Evolutionary conservation across 2,329 filamentous ascomycete genomes (phyloP).

Genomic region (Aplosporella prunicola): DNA sequence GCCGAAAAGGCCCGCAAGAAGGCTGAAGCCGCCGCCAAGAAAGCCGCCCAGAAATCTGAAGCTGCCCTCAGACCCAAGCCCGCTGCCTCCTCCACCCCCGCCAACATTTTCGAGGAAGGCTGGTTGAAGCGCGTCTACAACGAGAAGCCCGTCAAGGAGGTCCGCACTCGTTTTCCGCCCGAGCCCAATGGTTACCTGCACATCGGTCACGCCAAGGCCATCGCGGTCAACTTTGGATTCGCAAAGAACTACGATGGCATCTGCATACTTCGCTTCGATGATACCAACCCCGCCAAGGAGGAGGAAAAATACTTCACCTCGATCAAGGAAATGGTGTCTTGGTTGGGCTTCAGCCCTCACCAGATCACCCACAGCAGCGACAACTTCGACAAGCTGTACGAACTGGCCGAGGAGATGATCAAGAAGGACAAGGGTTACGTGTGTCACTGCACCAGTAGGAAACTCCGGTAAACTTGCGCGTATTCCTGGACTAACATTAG

Average conservation of each 20-base stretch:
- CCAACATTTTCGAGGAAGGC: constrained; percentile 38
- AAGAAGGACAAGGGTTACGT: constrained; percentile 62
- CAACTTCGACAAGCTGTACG: constrained; percentile 80
- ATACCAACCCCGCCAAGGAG: constrained; percentile 91
- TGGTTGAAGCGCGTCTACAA: constrained; percentile 43
- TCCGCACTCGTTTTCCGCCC: constrained; percentile 42
- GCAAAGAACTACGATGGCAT: constrained; percentile 73
- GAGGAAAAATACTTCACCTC: constrained; percentile 81
- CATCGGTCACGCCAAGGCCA: constrained; percentile 90
- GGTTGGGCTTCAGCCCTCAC: constrained; percentile 75
- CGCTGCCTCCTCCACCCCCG: constrained; percentile 22
- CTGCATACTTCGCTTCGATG: constrained; percentile 74
- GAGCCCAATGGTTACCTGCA: constrained; percentile 87
- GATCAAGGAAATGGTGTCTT: constrained; percentile 80
- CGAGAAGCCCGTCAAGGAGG: constrained; percentile 38
- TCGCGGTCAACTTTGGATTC: constrained; percentile 94
- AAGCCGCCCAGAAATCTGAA: constrained; percentile 33
- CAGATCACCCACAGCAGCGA: constrained; percentile 82
- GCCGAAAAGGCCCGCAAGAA: constrained; percentile 43
- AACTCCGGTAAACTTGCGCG: constrained; percentile 1
- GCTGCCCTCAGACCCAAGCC: constrained; percentile 32
- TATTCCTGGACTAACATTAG: constrained; percentile 19
- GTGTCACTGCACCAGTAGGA: constrained; percentile 65
- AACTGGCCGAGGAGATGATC: constrained; percentile 79
- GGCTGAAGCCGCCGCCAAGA: constrained; percentile 35